Base-by-base conservation (phyloP, 176 grass and related monocot species). In the Pontederia paniculata region DNA sequence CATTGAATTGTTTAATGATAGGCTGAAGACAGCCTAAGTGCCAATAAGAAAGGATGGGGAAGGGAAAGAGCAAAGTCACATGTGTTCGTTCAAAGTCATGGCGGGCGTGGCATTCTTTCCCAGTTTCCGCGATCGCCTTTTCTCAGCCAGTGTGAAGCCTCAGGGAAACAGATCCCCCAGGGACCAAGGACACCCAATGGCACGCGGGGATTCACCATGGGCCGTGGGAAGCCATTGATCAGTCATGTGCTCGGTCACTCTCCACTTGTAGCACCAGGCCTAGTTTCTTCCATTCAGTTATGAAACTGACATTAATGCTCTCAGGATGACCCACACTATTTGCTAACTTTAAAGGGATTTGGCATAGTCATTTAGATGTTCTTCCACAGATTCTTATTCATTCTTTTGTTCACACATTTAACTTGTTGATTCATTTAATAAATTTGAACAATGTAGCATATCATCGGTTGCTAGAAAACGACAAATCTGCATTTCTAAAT, bases 151-250 rank as follows among this genome's bases (percentile, higher is more conserved):
- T 14, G 49, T 58, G 57, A 23, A 76, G 80, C 66, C 68, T 55
- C 62, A 45, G 75, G 68, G 76, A 83, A 60, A 55, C 67, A 19
- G 23, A 15, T 2, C 44, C 67, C 62, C 6, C 79, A 83, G 9
- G 80, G 74, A 5, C 86, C 86, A 0, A 74, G 86, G 60, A 89
- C 84, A 80, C 85, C 85, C 1, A 80, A 89, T 25, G 80, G 85
- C 10, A 84, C 85, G 0, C 80, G 80, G 0, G 85, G 85, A 9
- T 89, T 89, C 72, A 72, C 77, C 53, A 80, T 89, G 73, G 85
- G 85, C 0, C 62, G 85, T 5, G 85, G 85, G 17, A 89, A 72
- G 66, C 74, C 71, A n/a, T n/a, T n/a, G 2, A 3, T 45, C 23
- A 21, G 21, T 8, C 13, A 18, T 12, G 5, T 44, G 17, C 17